phyloP scores from a whole-genome alignment of 2,329 filamentous ascomycete genomes.

The Aspergillus flavus region DNA sequence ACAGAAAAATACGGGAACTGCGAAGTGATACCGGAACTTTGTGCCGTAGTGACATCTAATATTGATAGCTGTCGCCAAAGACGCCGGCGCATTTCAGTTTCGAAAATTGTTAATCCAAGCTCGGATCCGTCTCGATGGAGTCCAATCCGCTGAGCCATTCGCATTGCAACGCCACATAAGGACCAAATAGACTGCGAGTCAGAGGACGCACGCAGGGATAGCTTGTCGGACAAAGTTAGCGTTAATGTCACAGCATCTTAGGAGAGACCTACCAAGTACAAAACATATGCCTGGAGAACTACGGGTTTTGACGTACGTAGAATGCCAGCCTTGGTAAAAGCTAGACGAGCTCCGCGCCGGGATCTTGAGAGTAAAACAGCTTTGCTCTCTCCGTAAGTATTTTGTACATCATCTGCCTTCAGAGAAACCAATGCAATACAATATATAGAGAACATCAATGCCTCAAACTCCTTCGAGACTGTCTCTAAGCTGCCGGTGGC shows the following conservation, averaged over 20 bases:
- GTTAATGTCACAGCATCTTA: not conserved
- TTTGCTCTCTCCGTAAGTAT: constrained; percentile 34
- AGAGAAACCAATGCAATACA: constrained; percentile 61
- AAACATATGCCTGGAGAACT: constrained; percentile 50
- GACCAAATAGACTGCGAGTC: constrained; percentile 57
- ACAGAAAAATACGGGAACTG: constrained; percentile 6
- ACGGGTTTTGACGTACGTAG: constrained; percentile 48
- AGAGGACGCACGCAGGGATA: constrained; percentile 39
- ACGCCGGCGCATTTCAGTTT: constrained; percentile 44
- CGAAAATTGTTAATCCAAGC: constrained; percentile 50
- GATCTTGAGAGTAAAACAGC: constrained; percentile 39
- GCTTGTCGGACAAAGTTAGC: constrained; percentile 4
- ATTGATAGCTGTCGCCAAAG: constrained; percentile 33
- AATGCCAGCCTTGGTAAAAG: constrained; percentile 28
- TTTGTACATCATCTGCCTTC: constrained; percentile 55
- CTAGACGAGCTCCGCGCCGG: constrained; percentile 47
- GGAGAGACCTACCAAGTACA: constrained; percentile 44
- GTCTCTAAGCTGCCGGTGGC: constrained; percentile 59
- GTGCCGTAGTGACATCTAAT: constrained; percentile 23
- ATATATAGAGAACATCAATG: constrained; percentile 69
- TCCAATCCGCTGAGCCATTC: constrained; percentile 53
- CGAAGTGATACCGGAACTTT: constrained; percentile 4
- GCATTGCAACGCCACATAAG: constrained; percentile 49
- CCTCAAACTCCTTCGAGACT: constrained; percentile 61
- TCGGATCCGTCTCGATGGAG: constrained; percentile 52